Base-by-base conservation (phyloP, 305 asterid species). In the Plantago lanceolata region DNA sequence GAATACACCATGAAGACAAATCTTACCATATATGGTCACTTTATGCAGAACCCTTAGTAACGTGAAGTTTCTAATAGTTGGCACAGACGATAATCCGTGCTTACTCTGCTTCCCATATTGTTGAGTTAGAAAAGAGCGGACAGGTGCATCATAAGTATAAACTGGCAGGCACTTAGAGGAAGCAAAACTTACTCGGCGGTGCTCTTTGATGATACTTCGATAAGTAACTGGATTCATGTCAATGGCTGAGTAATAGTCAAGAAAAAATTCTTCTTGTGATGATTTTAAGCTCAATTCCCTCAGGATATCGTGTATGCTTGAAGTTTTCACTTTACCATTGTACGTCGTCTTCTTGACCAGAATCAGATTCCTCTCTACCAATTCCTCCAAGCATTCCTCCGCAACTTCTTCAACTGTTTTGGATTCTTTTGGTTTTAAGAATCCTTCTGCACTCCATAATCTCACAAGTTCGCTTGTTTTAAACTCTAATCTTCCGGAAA, bases 361-460 rank as follows among this genome's bases (percentile, higher is more conserved):
- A 19, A 65, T n/a, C 8, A 65, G 56, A 55, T 29, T 55, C 26
- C 69, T 44, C 16, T 54, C 63, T 9, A 55, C 17, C 12, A 65
- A 47, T 37, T 54, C 55, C 14, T 40, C 35, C 51, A 65, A 48
- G 48, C 17, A 44, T 15, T 24, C 29, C 2, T 65, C 48, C 12
- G 56, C 56, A 21, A 45, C 54, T 2, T 65, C 63, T 65, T 65
- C 69, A 52, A 65, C 2, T 16, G 7, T 17, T 29, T 26, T 43
- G 5, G 56, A 9, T 31, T 24, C 29, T 4, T 18, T 47, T 9
- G 63, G 57, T 18, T 24, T 56, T 19, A 48, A 21, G 28, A 54
- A 53, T 6, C 72, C 77, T 64, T 75, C 77, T 1, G 75, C 79
- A 19, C 72, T 67, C 79, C 79, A 78, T 26, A 78, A 33, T 53